Conservation (phyloP, 306 rosid species). For the Luffa acutangula region DNA sequence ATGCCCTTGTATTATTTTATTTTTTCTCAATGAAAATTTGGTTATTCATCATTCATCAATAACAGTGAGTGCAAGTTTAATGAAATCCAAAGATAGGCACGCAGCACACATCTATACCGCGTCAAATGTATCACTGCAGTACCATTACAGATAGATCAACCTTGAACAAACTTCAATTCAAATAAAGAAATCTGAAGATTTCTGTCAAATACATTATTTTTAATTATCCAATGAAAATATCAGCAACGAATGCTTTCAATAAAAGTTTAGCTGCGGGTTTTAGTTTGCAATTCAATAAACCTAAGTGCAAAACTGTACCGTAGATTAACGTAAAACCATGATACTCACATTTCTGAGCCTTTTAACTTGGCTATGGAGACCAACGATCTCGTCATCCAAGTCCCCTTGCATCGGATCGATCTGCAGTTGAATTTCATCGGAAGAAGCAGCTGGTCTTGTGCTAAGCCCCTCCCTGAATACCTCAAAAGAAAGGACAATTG, state of each 20-base stretch:
- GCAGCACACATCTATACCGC: neutral
- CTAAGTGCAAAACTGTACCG: neutral
- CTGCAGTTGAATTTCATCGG: constrained; percentile 79
- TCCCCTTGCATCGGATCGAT: constrained; percentile 72
- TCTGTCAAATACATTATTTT: neutral
- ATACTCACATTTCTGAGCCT: constrained; percentile 55
- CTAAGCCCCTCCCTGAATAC: constrained; percentile 65
- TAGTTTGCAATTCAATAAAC: neutral
- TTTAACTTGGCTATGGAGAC: constrained; percentile 79
- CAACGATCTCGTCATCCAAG: constrained; percentile 66
- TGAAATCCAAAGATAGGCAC: neutral
- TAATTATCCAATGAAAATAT: neutral
- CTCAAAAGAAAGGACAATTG: neutral
- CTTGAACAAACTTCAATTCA: neutral
- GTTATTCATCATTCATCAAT: too few species aligned
- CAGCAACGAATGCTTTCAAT: neutral
- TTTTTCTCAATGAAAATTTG: too few species aligned
- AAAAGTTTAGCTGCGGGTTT: neutral
- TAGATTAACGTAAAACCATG: neutral
- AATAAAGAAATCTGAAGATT: neutral
- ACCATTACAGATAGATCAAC: neutral
- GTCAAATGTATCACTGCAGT: neutral
- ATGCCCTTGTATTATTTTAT: too few species aligned
- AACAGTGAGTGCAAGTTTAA: neutral
- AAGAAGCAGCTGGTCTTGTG: constrained; percentile 53